Percentiles rank a stretch among this genome's conserved stretches.
phyloP scores from a whole-genome alignment of 1,139 yeast species.

The Magnusiomyces suaveolens region DNA sequence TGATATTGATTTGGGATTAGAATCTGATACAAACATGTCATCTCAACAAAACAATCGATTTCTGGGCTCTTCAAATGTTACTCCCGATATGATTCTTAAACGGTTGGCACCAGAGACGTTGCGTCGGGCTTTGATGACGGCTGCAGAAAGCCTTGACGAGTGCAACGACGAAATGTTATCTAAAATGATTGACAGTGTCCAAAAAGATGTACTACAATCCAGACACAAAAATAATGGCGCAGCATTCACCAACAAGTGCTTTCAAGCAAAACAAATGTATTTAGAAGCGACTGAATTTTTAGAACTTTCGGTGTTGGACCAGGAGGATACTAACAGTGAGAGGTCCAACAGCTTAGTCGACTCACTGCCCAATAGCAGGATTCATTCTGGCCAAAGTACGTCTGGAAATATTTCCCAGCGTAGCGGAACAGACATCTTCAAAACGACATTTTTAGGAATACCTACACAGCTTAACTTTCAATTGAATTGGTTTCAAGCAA shows the following conservation, averaged over 20 bases:
- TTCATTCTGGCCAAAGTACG: neutral
- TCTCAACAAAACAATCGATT: neutral
- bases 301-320: neutral
- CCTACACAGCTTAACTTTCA: neutral
- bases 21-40: neutral
- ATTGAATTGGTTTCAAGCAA: conserved; percentile 4
- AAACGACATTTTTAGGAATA: neutral
- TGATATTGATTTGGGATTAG: neutral
- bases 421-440: conserved; percentile 1
- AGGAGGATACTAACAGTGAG: neutral
- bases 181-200: neutral
- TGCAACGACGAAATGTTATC: neutral
- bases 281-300: conserved; percentile 1
- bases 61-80: neutral
- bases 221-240: neutral
- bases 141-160: conserved; percentile 2
- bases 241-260: neutral
- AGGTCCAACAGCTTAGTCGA: neutral
- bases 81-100: neutral
- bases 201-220: neutral
- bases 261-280: conserved; percentile 5
- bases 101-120: conserved; percentile 2
- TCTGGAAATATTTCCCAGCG: neutral
- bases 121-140: neutral
- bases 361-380: neutral